Conservation (phyloP, 2,329 filamentous ascomycete species). For the Aureobasidium sp. region DNA sequence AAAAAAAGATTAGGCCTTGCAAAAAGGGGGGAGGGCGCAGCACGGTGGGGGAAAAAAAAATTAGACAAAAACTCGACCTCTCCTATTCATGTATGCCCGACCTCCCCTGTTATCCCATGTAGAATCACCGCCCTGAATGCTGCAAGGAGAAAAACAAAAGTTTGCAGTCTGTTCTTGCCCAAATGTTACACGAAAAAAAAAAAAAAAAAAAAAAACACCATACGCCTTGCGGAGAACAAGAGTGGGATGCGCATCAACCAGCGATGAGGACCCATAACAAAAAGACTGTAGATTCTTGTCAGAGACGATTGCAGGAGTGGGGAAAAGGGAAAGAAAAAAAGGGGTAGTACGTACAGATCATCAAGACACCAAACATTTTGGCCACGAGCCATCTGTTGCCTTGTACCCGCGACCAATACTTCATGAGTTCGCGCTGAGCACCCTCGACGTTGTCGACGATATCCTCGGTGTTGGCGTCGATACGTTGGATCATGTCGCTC, state of each 20-base stretch:
- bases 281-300: slow-evolving; percentile 25
- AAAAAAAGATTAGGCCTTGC: no score
- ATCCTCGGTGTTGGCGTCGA: slow-evolving; percentile 95
- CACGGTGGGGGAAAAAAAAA: no score
- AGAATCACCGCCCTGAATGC: no score
- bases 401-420: slow-evolving; percentile 92
- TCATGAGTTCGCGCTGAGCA: slow-evolving; percentile 87
- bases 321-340: not conserved
- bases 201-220: not conserved
- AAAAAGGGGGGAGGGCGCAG: no score
- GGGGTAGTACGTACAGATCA: slow-evolving; percentile 81
- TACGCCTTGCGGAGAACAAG: not conserved
- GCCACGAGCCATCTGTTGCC: slow-evolving; percentile 94
- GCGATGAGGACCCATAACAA: slow-evolving; percentile 32
- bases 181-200: not conserved
- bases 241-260: slow-evolving; percentile 16
- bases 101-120: no score
- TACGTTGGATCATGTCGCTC: slow-evolving; percentile 93
- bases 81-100: no score
- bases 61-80: no score
- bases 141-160: no score
- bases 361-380: slow-evolving; percentile 76
- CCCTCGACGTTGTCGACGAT: slow-evolving; percentile 98
- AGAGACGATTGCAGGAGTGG: slow-evolving; percentile 10
- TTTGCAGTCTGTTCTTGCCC: not conserved